Percentiles rank a stretch among this genome's conserved stretches.
Evolutionary conservation across 257 asterid genomes (phyloP).

Genomic region (Buddleja alternifolia): DNA sequence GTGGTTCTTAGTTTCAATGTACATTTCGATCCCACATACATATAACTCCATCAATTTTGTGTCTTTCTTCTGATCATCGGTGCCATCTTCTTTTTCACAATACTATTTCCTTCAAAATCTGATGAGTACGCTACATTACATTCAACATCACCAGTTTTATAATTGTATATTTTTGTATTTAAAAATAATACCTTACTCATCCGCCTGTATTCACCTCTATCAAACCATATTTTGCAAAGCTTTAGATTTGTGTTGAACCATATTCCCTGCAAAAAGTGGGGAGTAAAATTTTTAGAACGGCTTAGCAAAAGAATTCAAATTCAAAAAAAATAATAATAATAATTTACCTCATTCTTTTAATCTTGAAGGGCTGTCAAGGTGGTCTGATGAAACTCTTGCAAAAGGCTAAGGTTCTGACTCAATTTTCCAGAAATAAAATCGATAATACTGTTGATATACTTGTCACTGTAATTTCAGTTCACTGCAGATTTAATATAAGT

Average conservation of each 20-base stretch:
- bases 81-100: conserved; percentile 71
- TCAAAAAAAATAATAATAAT: too few species aligned
- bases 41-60: conserved; percentile 70
- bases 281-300: too few species aligned
- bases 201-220: conserved; percentile 60
- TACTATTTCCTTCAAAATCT: conserved; percentile 72
- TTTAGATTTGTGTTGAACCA: too few species aligned
- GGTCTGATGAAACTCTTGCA: conserved; percentile 67
- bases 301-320: conserved; percentile 3
- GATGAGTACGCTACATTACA: conserved; percentile 7
- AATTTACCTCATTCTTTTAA: conserved; percentile 62
- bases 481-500: conserved; percentile 68
- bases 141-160: neutral
- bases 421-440: too few species aligned
- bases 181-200: conserved; percentile 62
- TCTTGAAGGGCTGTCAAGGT: conserved; percentile 68
- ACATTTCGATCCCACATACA: conserved; percentile 75
- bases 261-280: conserved; percentile 68
- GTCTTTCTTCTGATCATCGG: conserved; percentile 74
- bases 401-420: conserved; percentile 55
- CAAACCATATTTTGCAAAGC: conserved; percentile 77
- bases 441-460: conserved; percentile 66
- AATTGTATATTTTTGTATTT: too few species aligned
- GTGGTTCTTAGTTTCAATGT: conserved; percentile 69
- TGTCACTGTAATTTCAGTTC: conserved; percentile 70